These are phyloP conservation scores for Fragaria vesca DNA, from an alignment of 306 rosid species.

Conservation along the genomic window DNA sequence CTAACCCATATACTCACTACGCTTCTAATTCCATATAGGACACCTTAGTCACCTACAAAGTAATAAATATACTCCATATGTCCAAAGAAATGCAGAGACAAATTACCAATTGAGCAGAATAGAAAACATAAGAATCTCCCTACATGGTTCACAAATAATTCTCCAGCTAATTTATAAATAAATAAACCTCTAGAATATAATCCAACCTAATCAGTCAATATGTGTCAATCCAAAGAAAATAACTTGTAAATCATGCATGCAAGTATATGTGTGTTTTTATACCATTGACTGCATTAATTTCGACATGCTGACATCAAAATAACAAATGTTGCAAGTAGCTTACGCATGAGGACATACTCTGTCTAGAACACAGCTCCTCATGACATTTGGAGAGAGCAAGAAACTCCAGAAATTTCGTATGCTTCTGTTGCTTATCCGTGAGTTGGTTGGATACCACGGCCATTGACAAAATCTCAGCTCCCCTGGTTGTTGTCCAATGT, in stretches of 20 bases:
- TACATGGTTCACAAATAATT: background rate
- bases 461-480: conserved; percentile 97
- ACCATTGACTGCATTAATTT: conserved; percentile 11
- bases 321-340: conserved; percentile 20
- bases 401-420: conserved; percentile 81
- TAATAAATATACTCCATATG: conserved; percentile 14
- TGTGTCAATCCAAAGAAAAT: background rate
- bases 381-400: conserved; percentile 94
- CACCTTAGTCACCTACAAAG: conserved; percentile 6
- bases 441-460: conserved; percentile 85
- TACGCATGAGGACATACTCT: conserved; percentile 55
- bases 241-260: conserved; percentile 8
- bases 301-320: conserved; percentile 23
- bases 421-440: conserved; percentile 85
- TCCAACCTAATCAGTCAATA: too few relatives aligned
- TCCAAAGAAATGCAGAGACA: conserved; percentile 13
- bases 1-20: conserved; percentile 5
- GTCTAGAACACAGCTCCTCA: conserved; percentile 91
- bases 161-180: background rate
- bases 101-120: conserved; percentile 14
- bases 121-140: background rate
- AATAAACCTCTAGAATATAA: background rate
- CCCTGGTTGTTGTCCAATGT: conserved; percentile 98
- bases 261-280: conserved; percentile 13
- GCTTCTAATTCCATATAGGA: conserved; percentile 4